Conservation (phyloP, 1,139 yeast species). For the Fermentozyma sake region DNA sequence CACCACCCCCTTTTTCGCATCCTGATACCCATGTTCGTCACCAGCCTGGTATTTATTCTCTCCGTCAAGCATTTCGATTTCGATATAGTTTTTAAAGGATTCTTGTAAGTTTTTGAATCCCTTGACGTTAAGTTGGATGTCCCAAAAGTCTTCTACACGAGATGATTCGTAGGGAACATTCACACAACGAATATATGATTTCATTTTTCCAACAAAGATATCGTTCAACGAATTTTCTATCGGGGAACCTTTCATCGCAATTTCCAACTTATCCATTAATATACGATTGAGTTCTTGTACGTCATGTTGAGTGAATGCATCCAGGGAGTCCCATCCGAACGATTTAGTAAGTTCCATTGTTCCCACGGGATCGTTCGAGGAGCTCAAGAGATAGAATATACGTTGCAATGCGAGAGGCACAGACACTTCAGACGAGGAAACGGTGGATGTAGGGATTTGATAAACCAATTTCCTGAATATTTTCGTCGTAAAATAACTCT, state of each 20-base stretch:
- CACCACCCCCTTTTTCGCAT: conserved; percentile 94
- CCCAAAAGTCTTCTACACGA: conserved; percentile 95
- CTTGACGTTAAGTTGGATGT: conserved; percentile 89
- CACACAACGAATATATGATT: conserved; percentile 86
- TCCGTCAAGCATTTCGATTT: conserved; percentile 85
- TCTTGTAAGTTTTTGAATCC: conserved; percentile 68
- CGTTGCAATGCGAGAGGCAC: conserved; percentile 87
- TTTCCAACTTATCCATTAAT: conserved; percentile 89
- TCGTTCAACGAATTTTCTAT: conserved; percentile 79
- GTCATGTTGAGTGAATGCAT: conserved; percentile 96
- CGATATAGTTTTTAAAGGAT: conserved; percentile 82
- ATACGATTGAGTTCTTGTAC: conserved; percentile 95
- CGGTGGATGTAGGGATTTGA: conserved; percentile 64
- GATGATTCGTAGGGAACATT: conserved; percentile 95
- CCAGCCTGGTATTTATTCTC: conserved; percentile 96
- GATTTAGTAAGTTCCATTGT: conserved; percentile 84
- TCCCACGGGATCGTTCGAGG: conserved; percentile 71
- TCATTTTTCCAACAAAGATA: conserved; percentile 95
- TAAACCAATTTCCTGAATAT: conserved; percentile 81
- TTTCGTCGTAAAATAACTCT: conserved; percentile 84
- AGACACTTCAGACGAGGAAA: conserved; percentile 17
- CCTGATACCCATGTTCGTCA: conserved; percentile 80
- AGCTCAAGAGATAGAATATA: conserved; percentile 73
- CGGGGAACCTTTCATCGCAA: conserved; percentile 84
- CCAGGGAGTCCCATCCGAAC: conserved; percentile 96